Conservation (phyloP, 2,329 filamentous ascomycete genomes). For the Hypomyces rosellus region DNA sequence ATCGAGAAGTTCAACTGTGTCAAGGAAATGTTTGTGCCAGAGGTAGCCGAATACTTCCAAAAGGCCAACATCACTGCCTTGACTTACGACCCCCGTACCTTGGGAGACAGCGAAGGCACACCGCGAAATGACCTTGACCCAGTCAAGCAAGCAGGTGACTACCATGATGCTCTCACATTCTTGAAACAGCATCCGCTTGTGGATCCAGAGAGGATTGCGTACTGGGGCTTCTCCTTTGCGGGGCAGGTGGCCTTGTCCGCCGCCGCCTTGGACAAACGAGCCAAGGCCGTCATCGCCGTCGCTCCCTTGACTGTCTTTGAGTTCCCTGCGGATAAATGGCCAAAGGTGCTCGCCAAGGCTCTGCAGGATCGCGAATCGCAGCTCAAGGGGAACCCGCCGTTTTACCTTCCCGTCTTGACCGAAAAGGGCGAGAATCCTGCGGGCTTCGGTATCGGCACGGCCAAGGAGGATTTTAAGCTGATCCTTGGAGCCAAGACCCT, state of each 20-base stretch:
- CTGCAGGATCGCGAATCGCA: constrained; percentile 34
- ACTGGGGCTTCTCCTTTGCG: constrained; percentile 27
- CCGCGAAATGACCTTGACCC: constrained; percentile 34
- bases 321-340: neutral
- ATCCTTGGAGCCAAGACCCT: no score
- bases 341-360: constrained; percentile 22
- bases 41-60: constrained; percentile 28
- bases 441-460: constrained; percentile 21
- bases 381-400: constrained; percentile 30
- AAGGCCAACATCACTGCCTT: constrained; percentile 27
- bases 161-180: constrained; percentile 31
- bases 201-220: constrained; percentile 19
- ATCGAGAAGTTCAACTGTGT: constrained; percentile 13
- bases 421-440: constrained; percentile 30
- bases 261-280: constrained; percentile 22
- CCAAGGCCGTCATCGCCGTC: constrained; percentile 19
- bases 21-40: constrained; percentile 28
- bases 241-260: constrained; percentile 21
- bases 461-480: no score
- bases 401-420: constrained; percentile 30
- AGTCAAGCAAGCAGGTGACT: constrained; percentile 24
- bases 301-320: constrained; percentile 13
- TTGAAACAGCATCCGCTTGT: constrained; percentile 38
- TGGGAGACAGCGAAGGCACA: constrained; percentile 31
- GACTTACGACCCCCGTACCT: constrained; percentile 29